Conservation (phyloP, 1,284 basidiomycete species). For the Ceratobasidium sp. region DNA sequence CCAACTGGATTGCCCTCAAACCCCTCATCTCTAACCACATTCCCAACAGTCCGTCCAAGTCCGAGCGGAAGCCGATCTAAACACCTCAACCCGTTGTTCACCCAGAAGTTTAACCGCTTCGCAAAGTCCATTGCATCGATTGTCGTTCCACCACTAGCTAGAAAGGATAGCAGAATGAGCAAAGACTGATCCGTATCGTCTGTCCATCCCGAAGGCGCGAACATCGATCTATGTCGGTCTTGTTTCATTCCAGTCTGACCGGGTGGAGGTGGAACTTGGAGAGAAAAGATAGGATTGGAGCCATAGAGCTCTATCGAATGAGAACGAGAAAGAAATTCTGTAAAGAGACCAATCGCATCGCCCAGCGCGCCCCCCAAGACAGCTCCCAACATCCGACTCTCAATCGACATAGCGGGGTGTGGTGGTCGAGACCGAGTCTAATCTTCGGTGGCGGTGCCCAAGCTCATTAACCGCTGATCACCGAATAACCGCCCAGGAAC, state of each 20-base stretch:
- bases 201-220: slow-evolving; percentile 44
- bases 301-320: slow-evolving; percentile 35
- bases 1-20: slow-evolving; percentile 42
- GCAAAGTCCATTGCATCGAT: slow-evolving; percentile 43
- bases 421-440: slow-evolving; percentile 8
- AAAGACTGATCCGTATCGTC: slow-evolving; percentile 46
- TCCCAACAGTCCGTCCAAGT: slow-evolving; percentile 45
- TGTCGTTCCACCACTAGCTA: slow-evolving; percentile 32
- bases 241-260: slow-evolving; percentile 16
- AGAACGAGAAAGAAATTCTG: slow-evolving; percentile 35
- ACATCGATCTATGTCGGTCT: slow-evolving; percentile 37
- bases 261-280: slow-evolving; percentile 21
- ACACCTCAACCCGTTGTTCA: slow-evolving; percentile 37
- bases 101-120: slow-evolving; percentile 43
- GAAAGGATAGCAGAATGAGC: slow-evolving; percentile 42
- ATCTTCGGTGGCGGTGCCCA: not conserved
- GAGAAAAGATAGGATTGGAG: slow-evolving; percentile 29
- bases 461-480: not conserved
- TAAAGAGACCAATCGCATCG: slow-evolving; percentile 43
- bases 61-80: slow-evolving; percentile 46
- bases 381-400: slow-evolving; percentile 21
- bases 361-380: slow-evolving; percentile 44
- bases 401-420: not conserved
- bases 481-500: too few relatives aligned
- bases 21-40: slow-evolving; percentile 25